Conservation (phyloP, 192 early-diverging fungal genomes). For the Coemansia sp. region DNA sequence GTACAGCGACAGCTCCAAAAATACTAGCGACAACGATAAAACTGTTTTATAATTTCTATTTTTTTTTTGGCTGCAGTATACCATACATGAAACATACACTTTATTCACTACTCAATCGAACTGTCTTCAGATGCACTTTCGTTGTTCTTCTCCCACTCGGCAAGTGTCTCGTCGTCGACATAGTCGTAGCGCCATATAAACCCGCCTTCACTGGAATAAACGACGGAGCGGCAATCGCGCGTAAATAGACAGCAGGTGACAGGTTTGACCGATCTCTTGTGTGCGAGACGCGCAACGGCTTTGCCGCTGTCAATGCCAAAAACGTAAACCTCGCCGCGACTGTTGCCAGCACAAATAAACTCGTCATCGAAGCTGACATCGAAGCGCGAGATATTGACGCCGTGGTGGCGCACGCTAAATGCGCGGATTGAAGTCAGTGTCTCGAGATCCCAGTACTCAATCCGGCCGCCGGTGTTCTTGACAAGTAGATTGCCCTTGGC, state of each 20-base stretch:
- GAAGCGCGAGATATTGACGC: conserved; percentile 55
- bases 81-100: background rate
- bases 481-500: conserved; percentile 63
- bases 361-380: conserved; percentile 69
- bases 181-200: conserved; percentile 86
- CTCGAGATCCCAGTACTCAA: conserved; percentile 73
- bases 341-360: conserved; percentile 74
- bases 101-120: conserved; percentile 9
- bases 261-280: conserved; percentile 74
- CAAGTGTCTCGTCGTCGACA: conserved; percentile 68
- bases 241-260: conserved; percentile 79
- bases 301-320: conserved; percentile 70
- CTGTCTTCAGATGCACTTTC: conserved; percentile 29
- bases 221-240: conserved; percentile 66
- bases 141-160: conserved; percentile 62
- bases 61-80: background rate
- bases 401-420: conserved; percentile 47
- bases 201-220: conserved; percentile 72
- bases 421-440: conserved; percentile 46
- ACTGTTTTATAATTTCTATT: background rate
- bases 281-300: conserved; percentile 60
- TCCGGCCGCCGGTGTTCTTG: conserved; percentile 71
- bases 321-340: conserved; percentile 66
- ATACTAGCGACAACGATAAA: background rate
- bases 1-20: conserved; percentile 1